Percentiles rank a stretch among this genome's conserved stretches.
Evolutionary conservation across 768 basidiomycete genomes (phyloP).

Genomic region (Boletus insuetus): DNA sequence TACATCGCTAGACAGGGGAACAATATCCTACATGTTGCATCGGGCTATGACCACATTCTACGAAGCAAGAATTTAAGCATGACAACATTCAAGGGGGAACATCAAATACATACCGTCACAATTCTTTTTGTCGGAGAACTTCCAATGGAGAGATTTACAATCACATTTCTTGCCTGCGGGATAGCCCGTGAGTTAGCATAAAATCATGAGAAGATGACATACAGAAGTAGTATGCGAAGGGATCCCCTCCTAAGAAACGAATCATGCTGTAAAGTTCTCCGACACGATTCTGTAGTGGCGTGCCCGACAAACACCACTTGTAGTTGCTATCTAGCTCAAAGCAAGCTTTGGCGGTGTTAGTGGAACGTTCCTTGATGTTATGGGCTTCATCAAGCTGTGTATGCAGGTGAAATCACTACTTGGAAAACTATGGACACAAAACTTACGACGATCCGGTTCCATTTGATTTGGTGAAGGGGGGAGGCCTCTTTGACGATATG

Average conservation of each 20-base stretch:
- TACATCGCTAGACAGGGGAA: background rate
- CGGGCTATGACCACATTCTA: conserved; percentile 82
- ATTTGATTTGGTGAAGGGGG: conserved; percentile 77
- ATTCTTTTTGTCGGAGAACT: conserved; percentile 73
- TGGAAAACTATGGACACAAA: background rate
- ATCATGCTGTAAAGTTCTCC: conserved; percentile 96
- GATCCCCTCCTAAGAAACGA: conserved; percentile 89
- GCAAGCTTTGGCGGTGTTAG: conserved; percentile 95
- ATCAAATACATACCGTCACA: conserved; percentile 67
- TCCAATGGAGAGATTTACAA: conserved; percentile 96
- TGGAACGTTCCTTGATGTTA: conserved; percentile 94
- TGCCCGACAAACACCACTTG: conserved; percentile 96
- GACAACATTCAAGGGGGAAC: background rate
- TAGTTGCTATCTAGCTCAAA: conserved; percentile 82
- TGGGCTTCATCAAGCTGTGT: conserved; percentile 89
- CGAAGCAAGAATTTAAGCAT: background rate
- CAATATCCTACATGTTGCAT: conserved; percentile 68
- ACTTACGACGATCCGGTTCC: conserved; percentile 77
- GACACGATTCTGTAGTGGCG: conserved; percentile 97
- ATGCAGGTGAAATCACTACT: background rate
- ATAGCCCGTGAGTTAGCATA: background rate
- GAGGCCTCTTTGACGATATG: conserved; percentile 83
- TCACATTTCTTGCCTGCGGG: conserved; percentile 77
- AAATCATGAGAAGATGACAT: conserved; percentile 23
- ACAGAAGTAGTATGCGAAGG: conserved; percentile 92